A percentile compares a stretch with the other conserved stretches of the same genome.
Evolutionary conservation across 352 stramenopile genomes (phyloP).

Genomic region (Pythium utonaiense): DNA sequence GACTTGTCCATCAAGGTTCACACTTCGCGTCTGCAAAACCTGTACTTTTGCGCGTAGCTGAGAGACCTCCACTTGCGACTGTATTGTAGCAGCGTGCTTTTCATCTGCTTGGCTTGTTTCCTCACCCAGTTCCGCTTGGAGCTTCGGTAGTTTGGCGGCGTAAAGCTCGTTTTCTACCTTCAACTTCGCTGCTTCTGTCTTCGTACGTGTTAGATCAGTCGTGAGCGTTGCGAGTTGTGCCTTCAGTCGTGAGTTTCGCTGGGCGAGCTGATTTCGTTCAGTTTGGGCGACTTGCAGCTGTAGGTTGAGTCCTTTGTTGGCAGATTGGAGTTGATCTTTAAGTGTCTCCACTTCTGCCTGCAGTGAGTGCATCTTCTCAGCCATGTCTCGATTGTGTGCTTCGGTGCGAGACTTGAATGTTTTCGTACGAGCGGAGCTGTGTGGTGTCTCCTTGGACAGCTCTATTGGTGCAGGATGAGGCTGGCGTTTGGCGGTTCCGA

Average conservation of each 20-base stretch:
- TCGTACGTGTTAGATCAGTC: slow-evolving; percentile 35
- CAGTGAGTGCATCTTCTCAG: neutral
- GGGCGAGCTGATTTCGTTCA: slow-evolving; percentile 37
- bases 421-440: neutral
- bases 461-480: neutral
- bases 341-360: slow-evolving; percentile 10
- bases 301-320: slow-evolving; percentile 21
- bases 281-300: slow-evolving; percentile 34
- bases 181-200: slow-evolving; percentile 34
- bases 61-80: slow-evolving; percentile 34
- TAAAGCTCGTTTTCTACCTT: slow-evolving; percentile 55
- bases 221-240: slow-evolving; percentile 28
- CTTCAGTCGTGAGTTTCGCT: slow-evolving; percentile 42
- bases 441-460: neutral
- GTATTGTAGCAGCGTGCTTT: slow-evolving; percentile 37
- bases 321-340: slow-evolving; percentile 1
- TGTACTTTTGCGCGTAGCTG: slow-evolving; percentile 43
- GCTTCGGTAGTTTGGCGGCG: slow-evolving; percentile 35
- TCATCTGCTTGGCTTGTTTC: slow-evolving; percentile 47
- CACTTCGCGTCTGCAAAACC: slow-evolving; percentile 39
- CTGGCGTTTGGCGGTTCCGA: too few species aligned
- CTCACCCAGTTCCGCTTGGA: slow-evolving; percentile 46
- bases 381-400: neutral
- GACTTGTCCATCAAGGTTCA: slow-evolving; percentile 27
- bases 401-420: neutral